Evolutionary conservation across 192 early-diverging fungal genomes (phyloP), one percentile per base, ranked within the genome.

Genomic region (Backusella morwellensis): DNA sequence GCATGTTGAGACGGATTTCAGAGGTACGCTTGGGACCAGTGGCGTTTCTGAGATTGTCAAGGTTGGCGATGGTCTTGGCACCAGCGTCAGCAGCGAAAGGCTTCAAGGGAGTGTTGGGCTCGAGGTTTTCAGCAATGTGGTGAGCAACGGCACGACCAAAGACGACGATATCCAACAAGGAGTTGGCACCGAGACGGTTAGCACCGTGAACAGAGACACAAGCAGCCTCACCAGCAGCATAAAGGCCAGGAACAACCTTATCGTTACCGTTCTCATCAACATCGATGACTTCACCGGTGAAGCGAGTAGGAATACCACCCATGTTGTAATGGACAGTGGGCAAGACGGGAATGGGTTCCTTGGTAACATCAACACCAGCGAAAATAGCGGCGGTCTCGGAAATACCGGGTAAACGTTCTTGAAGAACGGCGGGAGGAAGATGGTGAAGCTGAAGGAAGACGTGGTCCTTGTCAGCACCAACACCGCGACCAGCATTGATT

Each of bases 301-400:
- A 98, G 72, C 89, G 90, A 35, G 98, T 98, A 40, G 98, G 98
- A 75, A 99, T 98, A 86, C 98, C 97, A 79, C 98, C 98, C 96
- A 99, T 98, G 90, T 98, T 99, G 92, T 97, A 97, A 88, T 99
- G 98, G 79, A 98, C 98, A 75, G 98, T 98, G 74, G 98, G 98
- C 52, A 99, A 90, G 54, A 99, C 97, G 9, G 98, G 98, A 81
- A 99, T 99, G 38, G 98, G 96, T 84, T 98, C 96, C 93, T 99
- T 99, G 84, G 97, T 99, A 36, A 99, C 97, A 88, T 99, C 96
- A 74, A 99, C 97, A 81, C 95, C 95, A 35, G 97, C 93, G 84
- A 99, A 99, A 82, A 99, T 98, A 73, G 95, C 95, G 54, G 97
- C 97, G 19, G 96, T 99, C 87, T 99, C 97, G 19, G 97, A 99